These are phyloP conservation scores for Triticum monococcum DNA, from an alignment of 176 grass and related monocot genomes.

Conservation along the genomic window DNA sequence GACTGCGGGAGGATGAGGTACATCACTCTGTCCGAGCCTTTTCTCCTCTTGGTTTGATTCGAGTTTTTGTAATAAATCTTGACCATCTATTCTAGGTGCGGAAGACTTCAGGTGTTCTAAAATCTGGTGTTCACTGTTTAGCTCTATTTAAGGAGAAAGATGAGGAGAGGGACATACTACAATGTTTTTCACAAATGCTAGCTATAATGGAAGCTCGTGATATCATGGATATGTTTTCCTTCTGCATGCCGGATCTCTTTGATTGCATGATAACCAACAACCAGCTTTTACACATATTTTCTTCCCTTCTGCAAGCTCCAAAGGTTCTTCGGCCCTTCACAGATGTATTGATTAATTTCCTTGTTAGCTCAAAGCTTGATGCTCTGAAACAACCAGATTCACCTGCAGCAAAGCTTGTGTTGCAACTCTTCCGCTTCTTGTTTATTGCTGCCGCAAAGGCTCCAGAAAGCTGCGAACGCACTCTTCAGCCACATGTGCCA, in stretches of 20 bases:
- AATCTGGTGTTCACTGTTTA: slow-evolving; percentile 91
- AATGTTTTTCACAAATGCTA: slow-evolving; percentile 89
- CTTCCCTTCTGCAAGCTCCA: slow-evolving; percentile 79
- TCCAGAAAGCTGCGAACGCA: slow-evolving; percentile 80
- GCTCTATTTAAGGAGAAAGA: slow-evolving; percentile 96
- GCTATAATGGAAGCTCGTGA: slow-evolving; percentile 97
- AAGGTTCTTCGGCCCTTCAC: slow-evolving; percentile 92
- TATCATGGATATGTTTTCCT: slow-evolving; percentile 99
- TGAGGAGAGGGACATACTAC: slow-evolving; percentile 92
- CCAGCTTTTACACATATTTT: slow-evolving; percentile 94
- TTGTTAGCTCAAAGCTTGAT: slow-evolving; percentile 93
- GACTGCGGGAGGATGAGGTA: slow-evolving; percentile 94
- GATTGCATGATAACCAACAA: slow-evolving; percentile 90
- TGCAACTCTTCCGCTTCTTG: slow-evolving; percentile 92
- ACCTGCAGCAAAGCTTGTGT: slow-evolving; percentile 90
- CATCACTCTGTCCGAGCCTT: slow-evolving; percentile 14
- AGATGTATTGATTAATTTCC: slow-evolving; percentile 96
- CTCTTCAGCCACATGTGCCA: slow-evolving; percentile 91
- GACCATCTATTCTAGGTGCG: slow-evolving; percentile 61
- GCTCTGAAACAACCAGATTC: slow-evolving; percentile 92
- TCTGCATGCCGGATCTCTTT: slow-evolving; percentile 95
- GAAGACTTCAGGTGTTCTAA: slow-evolving; percentile 90
- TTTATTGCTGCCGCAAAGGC: slow-evolving; percentile 91
- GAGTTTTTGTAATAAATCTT: slow-evolving; percentile 22
- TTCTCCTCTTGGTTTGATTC: slow-evolving; percentile 30